phyloP scores from a whole-genome alignment of 805 yeast species.

The Kazachstania kunashirensis region DNA sequence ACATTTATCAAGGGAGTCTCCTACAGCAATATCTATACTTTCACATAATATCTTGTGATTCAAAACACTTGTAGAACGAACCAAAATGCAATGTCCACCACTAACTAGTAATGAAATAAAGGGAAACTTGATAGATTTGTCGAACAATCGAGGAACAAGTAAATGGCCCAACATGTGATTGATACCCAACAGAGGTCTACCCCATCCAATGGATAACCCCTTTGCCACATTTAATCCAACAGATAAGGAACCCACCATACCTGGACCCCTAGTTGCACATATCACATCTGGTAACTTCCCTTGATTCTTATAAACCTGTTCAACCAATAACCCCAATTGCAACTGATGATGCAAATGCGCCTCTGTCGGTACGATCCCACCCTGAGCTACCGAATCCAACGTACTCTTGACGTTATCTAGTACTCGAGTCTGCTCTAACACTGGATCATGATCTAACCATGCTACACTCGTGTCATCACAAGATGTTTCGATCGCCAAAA shows the following conservation, averaged over 20 bases:
- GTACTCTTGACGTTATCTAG: constrained; percentile 56
- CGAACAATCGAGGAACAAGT: constrained; percentile 47
- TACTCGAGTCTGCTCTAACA: constrained; percentile 14
- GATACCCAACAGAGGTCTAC: constrained; percentile 73
- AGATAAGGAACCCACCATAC: constrained; percentile 83
- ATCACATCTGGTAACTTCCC: constrained; percentile 50
- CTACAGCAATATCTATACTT: constrained; percentile 82
- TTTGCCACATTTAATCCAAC: constrained; percentile 78
- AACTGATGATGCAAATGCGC: constrained; percentile 75
- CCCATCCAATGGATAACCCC: constrained; percentile 74
- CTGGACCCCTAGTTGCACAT: constrained; percentile 93
- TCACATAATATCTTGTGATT: constrained; percentile 68
- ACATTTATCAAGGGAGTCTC: constrained; percentile 89
- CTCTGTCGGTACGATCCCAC: constrained; percentile 82
- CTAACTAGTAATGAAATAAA: constrained; percentile 71
- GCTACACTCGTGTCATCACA: constrained; percentile 95
- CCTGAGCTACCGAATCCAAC: constrained; percentile 51
- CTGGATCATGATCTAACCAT: constrained; percentile 41
- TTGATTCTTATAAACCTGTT: constrained; percentile 24
- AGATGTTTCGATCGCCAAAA: constrained; percentile 82
- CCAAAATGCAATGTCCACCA: constrained; percentile 93
- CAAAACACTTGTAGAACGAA: constrained; percentile 46
- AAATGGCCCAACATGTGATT: constrained; percentile 96
- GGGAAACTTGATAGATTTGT: constrained; percentile 42
- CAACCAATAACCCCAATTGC: constrained; percentile 43